Conservation (phyloP, 306 rosid species). For the Sechiopsis laciniata region DNA sequence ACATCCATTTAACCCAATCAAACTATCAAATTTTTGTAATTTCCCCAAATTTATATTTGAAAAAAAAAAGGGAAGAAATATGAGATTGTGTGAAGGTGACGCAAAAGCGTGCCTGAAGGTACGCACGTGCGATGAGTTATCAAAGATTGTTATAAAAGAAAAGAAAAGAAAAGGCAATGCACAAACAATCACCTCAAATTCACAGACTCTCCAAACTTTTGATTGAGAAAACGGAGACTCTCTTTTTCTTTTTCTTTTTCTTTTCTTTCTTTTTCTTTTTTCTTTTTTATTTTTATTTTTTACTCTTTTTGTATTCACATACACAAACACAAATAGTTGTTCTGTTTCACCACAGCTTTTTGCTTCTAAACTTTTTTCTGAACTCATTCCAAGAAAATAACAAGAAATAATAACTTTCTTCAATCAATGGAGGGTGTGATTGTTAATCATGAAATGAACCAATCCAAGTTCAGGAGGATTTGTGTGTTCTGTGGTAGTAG, state of each 20-base stretch:
- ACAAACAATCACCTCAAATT: too few species aligned
- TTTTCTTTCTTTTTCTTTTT: too few species aligned
- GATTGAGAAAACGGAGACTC: conserved; percentile 1
- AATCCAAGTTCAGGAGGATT: conserved; percentile 78
- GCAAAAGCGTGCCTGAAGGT: conserved; percentile 8
- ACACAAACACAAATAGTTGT: conserved; percentile 26
- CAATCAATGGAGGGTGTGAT: conserved; percentile 32
- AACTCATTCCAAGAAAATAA: neutral
- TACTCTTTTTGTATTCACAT: conserved; percentile 27
- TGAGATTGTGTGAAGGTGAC: neutral
- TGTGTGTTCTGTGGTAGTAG: conserved; percentile 99
- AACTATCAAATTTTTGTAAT: too few species aligned
- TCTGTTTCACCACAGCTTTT: conserved; percentile 19
- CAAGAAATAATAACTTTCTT: neutral
- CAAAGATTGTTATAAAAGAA: neutral
- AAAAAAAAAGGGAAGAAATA: neutral
- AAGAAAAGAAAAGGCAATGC: neutral
- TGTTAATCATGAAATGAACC: neutral
- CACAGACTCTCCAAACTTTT: neutral
- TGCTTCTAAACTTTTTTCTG: neutral
- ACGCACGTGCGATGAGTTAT: neutral
- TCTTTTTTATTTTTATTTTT: neutral
- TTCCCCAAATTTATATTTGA: too few species aligned
- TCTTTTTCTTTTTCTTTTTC: neutral
- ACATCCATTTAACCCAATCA: too few species aligned